phyloP scores from a whole-genome alignment of 2,329 filamentous ascomycete genomes.

The Cladosporium sp. region DNA sequence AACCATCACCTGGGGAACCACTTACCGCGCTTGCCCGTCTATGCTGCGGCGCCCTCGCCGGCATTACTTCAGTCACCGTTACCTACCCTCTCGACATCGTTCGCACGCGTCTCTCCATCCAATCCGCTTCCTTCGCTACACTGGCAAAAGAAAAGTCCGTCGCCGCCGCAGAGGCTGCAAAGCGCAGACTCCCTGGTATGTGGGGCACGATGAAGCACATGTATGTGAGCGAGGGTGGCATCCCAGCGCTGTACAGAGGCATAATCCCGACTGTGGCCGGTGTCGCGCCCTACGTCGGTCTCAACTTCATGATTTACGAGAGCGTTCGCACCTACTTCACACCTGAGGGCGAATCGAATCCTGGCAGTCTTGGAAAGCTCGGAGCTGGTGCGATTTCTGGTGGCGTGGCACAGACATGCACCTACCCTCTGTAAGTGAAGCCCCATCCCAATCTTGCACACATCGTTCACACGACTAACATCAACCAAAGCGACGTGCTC shows the following conservation, averaged over 20 bases:
- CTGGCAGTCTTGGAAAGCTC: constrained; percentile 73
- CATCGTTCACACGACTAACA: not conserved
- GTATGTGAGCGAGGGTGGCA: constrained; percentile 87
- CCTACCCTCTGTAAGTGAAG: constrained; percentile 83
- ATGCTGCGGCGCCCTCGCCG: constrained; percentile 84
- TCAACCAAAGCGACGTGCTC: constrained; percentile 69
- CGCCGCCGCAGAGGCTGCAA: constrained; percentile 39
- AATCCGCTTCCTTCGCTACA: constrained; percentile 89
- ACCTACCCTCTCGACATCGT: constrained; percentile 98
- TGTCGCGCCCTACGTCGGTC: constrained; percentile 91
- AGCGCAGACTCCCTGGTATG: constrained; percentile 77
- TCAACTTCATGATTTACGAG: constrained; percentile 99
- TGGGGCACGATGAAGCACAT: constrained; percentile 76
- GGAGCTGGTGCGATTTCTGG: constrained; percentile 91
- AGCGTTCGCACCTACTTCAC: constrained; percentile 80
- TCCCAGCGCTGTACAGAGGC: constrained; percentile 83
- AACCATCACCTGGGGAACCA: constrained; percentile 68
- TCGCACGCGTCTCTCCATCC: constrained; percentile 89
- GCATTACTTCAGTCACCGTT: constrained; percentile 89
- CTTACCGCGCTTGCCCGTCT: constrained; percentile 71
- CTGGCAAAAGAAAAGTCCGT: constrained; percentile 51
- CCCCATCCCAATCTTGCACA: not conserved
- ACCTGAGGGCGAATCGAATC: constrained; percentile 80
- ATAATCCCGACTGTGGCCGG: constrained; percentile 92
- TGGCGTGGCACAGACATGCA: constrained; percentile 93